Conservation (phyloP, 345 rosid species). For the Gossypium bickii region DNA sequence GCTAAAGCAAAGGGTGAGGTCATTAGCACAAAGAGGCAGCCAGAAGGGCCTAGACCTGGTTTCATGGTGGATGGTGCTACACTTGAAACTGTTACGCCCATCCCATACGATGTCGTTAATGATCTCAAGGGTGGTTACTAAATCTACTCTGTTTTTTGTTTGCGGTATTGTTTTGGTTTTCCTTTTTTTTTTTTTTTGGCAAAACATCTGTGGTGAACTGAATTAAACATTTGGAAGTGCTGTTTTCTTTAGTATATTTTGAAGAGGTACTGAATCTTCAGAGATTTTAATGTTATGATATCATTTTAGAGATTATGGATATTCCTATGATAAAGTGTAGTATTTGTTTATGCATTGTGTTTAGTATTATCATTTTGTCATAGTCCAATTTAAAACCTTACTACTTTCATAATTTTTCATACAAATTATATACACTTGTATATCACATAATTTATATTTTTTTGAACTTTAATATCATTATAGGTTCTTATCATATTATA, state of each 20-base stretch:
- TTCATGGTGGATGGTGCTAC: conserved; percentile 69
- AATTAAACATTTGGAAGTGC: background rate
- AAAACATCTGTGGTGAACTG: background rate
- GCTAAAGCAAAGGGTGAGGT: conserved; percentile 40
- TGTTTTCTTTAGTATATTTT: conserved; percentile 6
- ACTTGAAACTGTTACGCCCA: conserved; percentile 66
- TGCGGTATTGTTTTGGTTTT: background rate
- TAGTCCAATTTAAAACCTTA: too few relatives aligned
- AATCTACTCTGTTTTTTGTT: background rate
- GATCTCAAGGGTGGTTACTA: conserved; percentile 80
- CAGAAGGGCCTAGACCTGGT: conserved; percentile 67
- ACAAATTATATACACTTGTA: too few relatives aligned
- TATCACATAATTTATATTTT: too few relatives aligned
- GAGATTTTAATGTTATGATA: conserved; percentile 4
- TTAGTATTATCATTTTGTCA: background rate
- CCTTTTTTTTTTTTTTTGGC: background rate
- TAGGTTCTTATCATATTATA: too few relatives aligned
- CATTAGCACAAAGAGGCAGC: conserved; percentile 73
- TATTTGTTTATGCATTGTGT: background rate
- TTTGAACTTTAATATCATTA: too few relatives aligned
- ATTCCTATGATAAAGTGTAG: background rate
- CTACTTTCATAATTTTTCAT: too few relatives aligned
- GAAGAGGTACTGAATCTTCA: conserved; percentile 2
- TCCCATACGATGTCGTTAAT: conserved; percentile 71
- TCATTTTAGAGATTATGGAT: background rate